Conservation (phyloP, 2,329 filamentous ascomycete species). For the Beauveria rudraprayagi region DNA sequence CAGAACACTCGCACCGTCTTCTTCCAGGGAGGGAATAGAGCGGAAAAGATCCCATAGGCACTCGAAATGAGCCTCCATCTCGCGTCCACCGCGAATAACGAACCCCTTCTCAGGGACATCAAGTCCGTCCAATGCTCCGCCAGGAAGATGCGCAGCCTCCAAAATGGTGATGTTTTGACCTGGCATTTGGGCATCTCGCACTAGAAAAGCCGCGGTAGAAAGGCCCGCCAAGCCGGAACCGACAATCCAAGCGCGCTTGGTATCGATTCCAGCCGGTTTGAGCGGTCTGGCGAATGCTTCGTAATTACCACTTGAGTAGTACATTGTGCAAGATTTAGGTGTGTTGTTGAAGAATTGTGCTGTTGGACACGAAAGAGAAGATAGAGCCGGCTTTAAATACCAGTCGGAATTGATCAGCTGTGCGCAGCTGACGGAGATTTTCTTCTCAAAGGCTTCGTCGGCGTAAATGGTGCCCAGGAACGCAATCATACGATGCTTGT, state of each 20-base stretch:
- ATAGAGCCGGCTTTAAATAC: background rate
- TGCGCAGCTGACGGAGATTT: background rate
- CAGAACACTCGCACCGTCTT: constrained; percentile 20
- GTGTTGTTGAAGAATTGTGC: background rate
- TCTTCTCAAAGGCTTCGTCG: background rate
- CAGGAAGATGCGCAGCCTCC: background rate
- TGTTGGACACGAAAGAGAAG: background rate
- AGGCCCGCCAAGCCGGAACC: background rate
- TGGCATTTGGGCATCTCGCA: background rate
- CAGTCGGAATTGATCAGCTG: background rate
- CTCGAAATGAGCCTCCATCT: constrained; percentile 23
- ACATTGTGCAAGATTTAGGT: background rate
- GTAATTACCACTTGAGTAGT: background rate
- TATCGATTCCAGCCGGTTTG: background rate
- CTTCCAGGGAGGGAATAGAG: constrained; percentile 22
- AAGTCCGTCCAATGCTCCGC: constrained; percentile 22
- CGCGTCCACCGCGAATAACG: constrained; percentile 23
- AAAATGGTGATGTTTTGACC: background rate
- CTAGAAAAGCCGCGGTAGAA: background rate
- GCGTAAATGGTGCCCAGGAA: background rate
- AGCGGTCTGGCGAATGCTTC: background rate
- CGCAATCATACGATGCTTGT: background rate
- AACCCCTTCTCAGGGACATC: constrained; percentile 19
- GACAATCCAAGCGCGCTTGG: background rate
- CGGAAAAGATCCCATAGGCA: constrained; percentile 23